phyloP scores from a whole-genome alignment of 202 grass and related monocot species.

The Elaeis oleifera region DNA sequence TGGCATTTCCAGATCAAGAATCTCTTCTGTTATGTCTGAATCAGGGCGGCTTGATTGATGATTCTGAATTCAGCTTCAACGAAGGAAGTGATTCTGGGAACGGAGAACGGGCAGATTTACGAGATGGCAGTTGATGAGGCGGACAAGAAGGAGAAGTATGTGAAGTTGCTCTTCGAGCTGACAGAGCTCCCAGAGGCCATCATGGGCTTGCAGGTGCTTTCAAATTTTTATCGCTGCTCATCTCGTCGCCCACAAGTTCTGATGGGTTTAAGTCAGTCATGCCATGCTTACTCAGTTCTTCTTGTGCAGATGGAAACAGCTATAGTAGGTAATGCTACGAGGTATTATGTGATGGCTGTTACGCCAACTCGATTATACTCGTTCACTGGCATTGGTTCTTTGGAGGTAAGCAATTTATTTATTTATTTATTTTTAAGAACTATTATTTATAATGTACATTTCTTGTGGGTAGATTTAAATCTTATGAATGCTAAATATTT shows the following conservation, averaged over 20 bases:
- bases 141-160: conserved; percentile 93
- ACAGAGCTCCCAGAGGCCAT: conserved; percentile 68
- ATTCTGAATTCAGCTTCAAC: conserved; percentile 52
- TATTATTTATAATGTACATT: neutral
- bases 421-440: neutral
- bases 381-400: conserved; percentile 84
- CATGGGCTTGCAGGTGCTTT: conserved; percentile 62
- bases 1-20: no score
- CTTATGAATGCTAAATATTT: neutral
- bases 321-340: conserved; percentile 36
- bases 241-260: neutral
- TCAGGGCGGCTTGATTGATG: neutral
- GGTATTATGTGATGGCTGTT: conserved; percentile 95
- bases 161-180: conserved; percentile 74
- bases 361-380: conserved; percentile 83
- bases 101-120: conserved; percentile 55
- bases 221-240: neutral
- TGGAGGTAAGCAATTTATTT: conserved; percentile 60
- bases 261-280: no score
- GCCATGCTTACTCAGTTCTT: neutral
- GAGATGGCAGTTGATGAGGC: conserved; percentile 82
- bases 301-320: conserved; percentile 71
- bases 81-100: conserved; percentile 91
- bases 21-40: neutral
- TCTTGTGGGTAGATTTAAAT: conserved; percentile 7